These are phyloP conservation scores for Collybiopsis luxurians DNA, from an alignment of 768 basidiomycete species.

Conservation along the genomic window DNA sequence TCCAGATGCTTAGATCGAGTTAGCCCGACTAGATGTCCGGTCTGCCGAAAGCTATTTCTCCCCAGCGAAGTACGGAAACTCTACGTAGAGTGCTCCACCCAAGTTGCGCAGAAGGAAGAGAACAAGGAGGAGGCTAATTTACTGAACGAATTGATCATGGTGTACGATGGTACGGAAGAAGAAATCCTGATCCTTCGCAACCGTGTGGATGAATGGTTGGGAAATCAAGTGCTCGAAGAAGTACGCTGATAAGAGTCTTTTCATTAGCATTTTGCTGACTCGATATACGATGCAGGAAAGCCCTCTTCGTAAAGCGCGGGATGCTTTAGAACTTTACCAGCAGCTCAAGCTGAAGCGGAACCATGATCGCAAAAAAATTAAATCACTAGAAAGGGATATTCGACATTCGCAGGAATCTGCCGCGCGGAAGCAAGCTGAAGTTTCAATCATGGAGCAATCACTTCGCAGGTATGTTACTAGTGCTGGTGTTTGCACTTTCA, in stretches of 20 bases:
- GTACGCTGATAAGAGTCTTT: background rate
- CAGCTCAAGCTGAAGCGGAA: background rate
- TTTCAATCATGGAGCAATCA: constrained; percentile 1
- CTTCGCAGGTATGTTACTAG: background rate
- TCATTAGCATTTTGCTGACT: background rate
- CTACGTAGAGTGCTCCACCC: background rate
- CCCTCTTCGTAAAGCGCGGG: constrained; percentile 2
- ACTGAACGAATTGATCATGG: background rate
- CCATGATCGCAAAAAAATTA: constrained; percentile 3
- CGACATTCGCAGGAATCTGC: background rate
- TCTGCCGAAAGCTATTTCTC: constrained; percentile 1
- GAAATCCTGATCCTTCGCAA: background rate
- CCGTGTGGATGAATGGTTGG: constrained; percentile 1
- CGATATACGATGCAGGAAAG: background rate
- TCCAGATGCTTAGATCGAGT: background rate
- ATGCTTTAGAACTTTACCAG: background rate
- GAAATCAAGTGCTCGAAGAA: background rate
- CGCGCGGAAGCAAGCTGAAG: constrained; percentile 3
- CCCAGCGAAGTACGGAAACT: constrained; percentile 5
- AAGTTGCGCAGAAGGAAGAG: background rate
- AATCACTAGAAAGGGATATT: background rate
- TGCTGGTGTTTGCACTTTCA: background rate
- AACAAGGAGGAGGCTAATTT: background rate
- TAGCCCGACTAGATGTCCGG: background rate
- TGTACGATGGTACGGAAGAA: background rate